Conservation (phyloP, 2,329 filamentous ascomycete species). For the Alternaria sp. region DNA sequence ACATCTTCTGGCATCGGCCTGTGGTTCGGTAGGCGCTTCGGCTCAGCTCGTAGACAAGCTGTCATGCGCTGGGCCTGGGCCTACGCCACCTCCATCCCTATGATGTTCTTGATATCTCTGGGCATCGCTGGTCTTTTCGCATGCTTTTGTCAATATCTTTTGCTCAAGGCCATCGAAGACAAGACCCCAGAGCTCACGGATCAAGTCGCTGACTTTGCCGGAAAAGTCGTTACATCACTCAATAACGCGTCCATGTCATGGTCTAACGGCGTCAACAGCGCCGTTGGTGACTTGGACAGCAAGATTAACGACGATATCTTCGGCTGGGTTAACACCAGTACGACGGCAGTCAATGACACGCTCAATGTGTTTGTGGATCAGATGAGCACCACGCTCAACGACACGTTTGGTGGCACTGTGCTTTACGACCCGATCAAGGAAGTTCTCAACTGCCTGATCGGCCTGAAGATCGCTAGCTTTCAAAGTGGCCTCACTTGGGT, state of each 20-base stretch:
- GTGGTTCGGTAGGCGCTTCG: constrained; percentile 71
- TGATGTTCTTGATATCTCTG: constrained; percentile 85
- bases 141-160: constrained; percentile 80
- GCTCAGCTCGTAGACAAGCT: constrained; percentile 70
- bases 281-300: constrained; percentile 69
- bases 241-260: constrained; percentile 77
- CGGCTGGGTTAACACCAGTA: constrained; percentile 86
- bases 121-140: constrained; percentile 82
- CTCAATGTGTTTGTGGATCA: constrained; percentile 81
- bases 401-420: constrained; percentile 81
- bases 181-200: constrained; percentile 77
- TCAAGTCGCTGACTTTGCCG: constrained; percentile 81
- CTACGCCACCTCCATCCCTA: constrained; percentile 84
- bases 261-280: constrained; percentile 78
- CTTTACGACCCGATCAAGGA: constrained; percentile 80
- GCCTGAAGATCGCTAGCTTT: constrained; percentile 83
- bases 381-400: constrained; percentile 76
- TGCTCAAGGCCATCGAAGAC: constrained; percentile 76
- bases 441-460: constrained; percentile 85
- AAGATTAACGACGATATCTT: constrained; percentile 87
- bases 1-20: constrained; percentile 77
- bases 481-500: constrained; percentile 95
- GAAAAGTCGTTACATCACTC: constrained; percentile 76
- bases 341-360: constrained; percentile 82
- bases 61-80: constrained; percentile 83